These are phyloP conservation scores for Blastobotrys americana DNA, from an alignment of 805 yeast genomes.

Conservation along the genomic window DNA sequence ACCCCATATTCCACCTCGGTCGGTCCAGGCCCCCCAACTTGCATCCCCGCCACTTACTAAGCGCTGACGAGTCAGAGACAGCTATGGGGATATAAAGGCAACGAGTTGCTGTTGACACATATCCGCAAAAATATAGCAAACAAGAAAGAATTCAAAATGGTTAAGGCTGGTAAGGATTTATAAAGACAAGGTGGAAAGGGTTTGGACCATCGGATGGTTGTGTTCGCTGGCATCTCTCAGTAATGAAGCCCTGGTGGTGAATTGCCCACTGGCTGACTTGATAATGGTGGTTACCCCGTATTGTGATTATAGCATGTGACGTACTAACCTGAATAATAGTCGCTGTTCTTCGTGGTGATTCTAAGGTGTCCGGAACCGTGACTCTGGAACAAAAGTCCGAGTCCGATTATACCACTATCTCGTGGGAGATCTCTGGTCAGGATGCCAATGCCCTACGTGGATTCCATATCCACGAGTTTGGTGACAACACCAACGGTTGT, in stretches of 20 bases:
- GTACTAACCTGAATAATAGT: conserved; percentile 45
- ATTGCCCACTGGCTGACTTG: no score
- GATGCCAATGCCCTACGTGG: conserved; percentile 85
- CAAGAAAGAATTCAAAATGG: no score
- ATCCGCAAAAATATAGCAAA: background rate
- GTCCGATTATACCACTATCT: conserved; percentile 71
- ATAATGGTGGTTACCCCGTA: no score
- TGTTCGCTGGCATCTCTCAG: no score
- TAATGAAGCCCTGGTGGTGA: no score
- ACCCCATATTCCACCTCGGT: no score
- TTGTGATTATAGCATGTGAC: no score
- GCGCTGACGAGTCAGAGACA: background rate
- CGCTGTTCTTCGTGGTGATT: conserved; percentile 95
- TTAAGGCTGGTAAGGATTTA: background rate
- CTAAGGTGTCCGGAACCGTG: conserved; percentile 81
- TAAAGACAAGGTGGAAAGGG: background rate
- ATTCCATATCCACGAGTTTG: conserved; percentile 96
- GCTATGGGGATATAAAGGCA: background rate
- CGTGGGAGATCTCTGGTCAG: conserved; percentile 88
- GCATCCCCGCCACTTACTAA: background rate
- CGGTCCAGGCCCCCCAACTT: no score
- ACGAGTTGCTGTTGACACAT: background rate
- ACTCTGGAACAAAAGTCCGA: conserved; percentile 78
- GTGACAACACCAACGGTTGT: conserved; percentile 99
- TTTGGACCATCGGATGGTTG: background rate